phyloP scores from a whole-genome alignment of 192 early-diverging fungal species.

The Linderina pennispora region DNA sequence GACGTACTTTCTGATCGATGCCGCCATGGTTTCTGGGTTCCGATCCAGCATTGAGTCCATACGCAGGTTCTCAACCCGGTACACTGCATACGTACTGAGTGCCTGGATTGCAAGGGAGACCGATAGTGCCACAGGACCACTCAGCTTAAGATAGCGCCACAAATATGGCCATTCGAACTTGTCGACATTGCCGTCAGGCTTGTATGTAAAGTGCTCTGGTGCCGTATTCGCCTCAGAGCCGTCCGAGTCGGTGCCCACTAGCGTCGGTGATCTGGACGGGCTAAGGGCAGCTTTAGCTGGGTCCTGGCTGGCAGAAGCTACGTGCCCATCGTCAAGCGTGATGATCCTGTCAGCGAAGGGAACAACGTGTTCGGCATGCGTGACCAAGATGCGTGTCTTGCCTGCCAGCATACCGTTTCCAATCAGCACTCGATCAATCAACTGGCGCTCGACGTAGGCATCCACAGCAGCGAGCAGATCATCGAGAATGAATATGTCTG shows the following conservation, averaged over 20 bases:
- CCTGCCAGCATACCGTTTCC: too few species aligned
- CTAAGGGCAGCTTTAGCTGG: not conserved
- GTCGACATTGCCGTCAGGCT: not conserved
- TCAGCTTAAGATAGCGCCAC: constrained; percentile 1
- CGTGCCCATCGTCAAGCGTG: constrained; percentile 6
- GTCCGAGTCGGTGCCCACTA: not conserved
- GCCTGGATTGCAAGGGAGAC: constrained; percentile 4
- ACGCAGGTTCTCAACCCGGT: constrained; percentile 12
- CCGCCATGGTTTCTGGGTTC: constrained; percentile 13
- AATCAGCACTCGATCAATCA: too few species aligned
- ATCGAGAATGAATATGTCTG: too few species aligned
- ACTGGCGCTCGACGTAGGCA: too few species aligned
- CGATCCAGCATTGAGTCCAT: constrained; percentile 17
- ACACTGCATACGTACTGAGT: constrained; percentile 3
- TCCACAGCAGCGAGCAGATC: too few species aligned
- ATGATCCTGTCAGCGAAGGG: constrained; percentile 15
- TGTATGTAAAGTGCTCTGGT: not conserved
- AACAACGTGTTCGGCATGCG: constrained; percentile 44
- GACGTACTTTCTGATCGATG: constrained; percentile 21
- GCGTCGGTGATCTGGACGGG: not conserved
- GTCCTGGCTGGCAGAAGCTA: constrained; percentile 1
- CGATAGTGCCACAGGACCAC: constrained; percentile 10
- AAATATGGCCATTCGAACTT: constrained; percentile 4
- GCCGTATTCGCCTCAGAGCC: not conserved
- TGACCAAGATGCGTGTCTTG: too few species aligned